phyloP scores from a whole-genome alignment of 495 filamentous ascomycete species.

The Ramalina peruviana region DNA sequence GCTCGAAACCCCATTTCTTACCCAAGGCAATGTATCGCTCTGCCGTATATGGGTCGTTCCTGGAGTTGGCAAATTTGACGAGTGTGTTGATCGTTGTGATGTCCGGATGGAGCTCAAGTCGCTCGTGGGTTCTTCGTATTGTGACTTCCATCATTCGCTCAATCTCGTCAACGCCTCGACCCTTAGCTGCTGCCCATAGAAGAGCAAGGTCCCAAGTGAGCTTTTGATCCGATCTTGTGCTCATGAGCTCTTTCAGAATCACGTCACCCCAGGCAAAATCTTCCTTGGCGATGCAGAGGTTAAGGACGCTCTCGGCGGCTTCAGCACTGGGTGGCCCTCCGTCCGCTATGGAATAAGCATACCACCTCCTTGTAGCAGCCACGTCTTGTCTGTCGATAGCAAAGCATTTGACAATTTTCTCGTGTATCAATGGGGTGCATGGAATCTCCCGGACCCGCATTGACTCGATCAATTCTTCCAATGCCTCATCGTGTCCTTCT shows the following conservation, averaged over 20 bases:
- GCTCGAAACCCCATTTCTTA: constrained; percentile 43
- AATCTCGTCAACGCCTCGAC: constrained; percentile 55
- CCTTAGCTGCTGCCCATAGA: constrained; percentile 61
- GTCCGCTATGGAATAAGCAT: constrained; percentile 38
- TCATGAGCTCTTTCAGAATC: constrained; percentile 45
- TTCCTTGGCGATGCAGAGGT: constrained; percentile 41
- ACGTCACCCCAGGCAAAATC: constrained; percentile 48
- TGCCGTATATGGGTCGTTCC: constrained; percentile 53
- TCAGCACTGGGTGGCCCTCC: constrained; percentile 26
- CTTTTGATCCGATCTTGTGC: constrained; percentile 31
- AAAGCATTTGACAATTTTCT: constrained; percentile 38
- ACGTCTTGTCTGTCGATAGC: constrained; percentile 31
- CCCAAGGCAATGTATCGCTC: constrained; percentile 56
- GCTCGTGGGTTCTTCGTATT: constrained; percentile 29
- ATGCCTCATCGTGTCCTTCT: constrained; percentile 37
- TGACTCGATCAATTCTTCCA: constrained; percentile 25
- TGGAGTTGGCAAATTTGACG: constrained; percentile 57
- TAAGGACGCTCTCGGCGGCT: constrained; percentile 38
- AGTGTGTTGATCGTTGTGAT: constrained; percentile 62
- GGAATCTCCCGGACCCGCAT: constrained; percentile 18
- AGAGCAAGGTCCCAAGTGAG: constrained; percentile 52
- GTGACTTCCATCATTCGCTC: constrained; percentile 54
- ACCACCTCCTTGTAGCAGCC: constrained; percentile 47
- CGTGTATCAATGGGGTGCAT: constrained; percentile 24
- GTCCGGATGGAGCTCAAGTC: constrained; percentile 34